These are phyloP conservation scores for Salix arbutifolia DNA, from an alignment of 345 rosid species.

Conservation along the genomic window DNA sequence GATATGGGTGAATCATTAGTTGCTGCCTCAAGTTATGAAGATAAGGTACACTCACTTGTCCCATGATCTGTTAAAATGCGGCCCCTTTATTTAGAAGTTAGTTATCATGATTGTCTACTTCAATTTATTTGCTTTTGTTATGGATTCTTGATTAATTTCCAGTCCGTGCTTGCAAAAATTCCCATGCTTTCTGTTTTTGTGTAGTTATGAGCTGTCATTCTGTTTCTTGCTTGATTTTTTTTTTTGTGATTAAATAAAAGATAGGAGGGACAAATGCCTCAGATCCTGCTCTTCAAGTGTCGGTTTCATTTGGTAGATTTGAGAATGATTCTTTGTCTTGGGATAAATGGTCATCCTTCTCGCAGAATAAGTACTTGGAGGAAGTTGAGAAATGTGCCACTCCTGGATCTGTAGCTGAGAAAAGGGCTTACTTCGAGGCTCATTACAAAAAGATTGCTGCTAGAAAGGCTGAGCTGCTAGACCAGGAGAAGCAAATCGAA, in stretches of 20 bases:
- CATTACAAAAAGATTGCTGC: slow-evolving; percentile 91
- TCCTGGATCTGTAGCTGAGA: slow-evolving; percentile 95
- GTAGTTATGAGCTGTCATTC: slow-evolving; percentile 27
- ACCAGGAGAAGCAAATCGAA: slow-evolving; percentile 57
- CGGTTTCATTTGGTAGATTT: slow-evolving; percentile 89
- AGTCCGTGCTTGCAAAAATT: slow-evolving; percentile 11
- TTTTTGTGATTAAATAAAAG: slow-evolving; percentile 34
- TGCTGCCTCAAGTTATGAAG: slow-evolving; percentile 38
- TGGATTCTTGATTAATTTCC: slow-evolving; percentile 6
- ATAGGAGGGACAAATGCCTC: slow-evolving; percentile 48
- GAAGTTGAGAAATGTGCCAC: slow-evolving; percentile 95
- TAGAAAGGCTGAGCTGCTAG: slow-evolving; percentile 66
- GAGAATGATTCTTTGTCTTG: slow-evolving; percentile 87
- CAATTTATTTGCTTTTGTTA: slow-evolving; percentile 11
- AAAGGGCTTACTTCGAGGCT: slow-evolving; percentile 92
- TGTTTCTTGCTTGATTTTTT: slow-evolving; percentile 18
- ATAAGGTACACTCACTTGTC: slow-evolving; percentile 49
- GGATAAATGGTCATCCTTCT: slow-evolving; percentile 89
- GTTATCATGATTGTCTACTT: slow-evolving; percentile 19
- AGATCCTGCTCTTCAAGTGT: slow-evolving; percentile 58
- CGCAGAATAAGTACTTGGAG: slow-evolving; percentile 91
- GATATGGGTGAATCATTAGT: slow-evolving; percentile 56
- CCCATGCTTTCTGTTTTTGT: slow-evolving; percentile 18
- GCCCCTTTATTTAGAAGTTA: slow-evolving; percentile 17
- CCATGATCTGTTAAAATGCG: slow-evolving; percentile 23